These are phyloP conservation scores for Zarea fungicola DNA, from an alignment of 2,329 filamentous ascomycete species.

Conservation along the genomic window DNA sequence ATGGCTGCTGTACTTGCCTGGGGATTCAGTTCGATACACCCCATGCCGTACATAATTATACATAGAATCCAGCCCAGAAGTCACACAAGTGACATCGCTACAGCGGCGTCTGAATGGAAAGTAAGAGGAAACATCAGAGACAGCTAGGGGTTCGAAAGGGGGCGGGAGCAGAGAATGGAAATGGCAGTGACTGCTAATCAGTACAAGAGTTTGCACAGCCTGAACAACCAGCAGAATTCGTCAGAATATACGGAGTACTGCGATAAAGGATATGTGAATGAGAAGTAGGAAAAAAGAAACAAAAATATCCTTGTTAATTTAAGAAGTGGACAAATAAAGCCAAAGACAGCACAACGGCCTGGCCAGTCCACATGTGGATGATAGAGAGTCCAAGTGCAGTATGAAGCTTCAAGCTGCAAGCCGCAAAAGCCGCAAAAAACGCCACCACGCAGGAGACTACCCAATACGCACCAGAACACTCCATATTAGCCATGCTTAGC, in stretches of 20 bases:
- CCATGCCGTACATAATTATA: too few species aligned
- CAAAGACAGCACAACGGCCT: neutral
- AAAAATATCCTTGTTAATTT: too few species aligned
- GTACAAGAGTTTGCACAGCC: too few species aligned
- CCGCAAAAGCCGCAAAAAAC: constrained; percentile 8
- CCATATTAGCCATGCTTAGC: neutral
- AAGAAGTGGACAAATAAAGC: neutral
- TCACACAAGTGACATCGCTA: neutral
- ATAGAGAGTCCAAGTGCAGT: neutral
- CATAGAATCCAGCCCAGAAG: too few species aligned
- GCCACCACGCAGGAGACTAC: neutral
- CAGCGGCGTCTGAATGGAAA: neutral
- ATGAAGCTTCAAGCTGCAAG: constrained; percentile 1
- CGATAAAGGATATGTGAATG: too few species aligned
- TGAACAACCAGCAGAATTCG: too few species aligned
- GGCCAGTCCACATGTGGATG: constrained; percentile 8
- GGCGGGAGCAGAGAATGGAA: neutral
- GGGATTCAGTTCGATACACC: neutral
- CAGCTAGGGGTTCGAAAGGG: neutral
- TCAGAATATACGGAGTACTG: too few species aligned
- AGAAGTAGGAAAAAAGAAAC: too few species aligned
- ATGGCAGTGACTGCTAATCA: neutral
- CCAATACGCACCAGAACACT: neutral
- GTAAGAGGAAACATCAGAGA: neutral
- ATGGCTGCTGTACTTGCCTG: too few species aligned